These are phyloP conservation scores for Yamadazyma pseudoaaseri DNA, from an alignment of 1,139 yeast species.

Conservation along the genomic window DNA sequence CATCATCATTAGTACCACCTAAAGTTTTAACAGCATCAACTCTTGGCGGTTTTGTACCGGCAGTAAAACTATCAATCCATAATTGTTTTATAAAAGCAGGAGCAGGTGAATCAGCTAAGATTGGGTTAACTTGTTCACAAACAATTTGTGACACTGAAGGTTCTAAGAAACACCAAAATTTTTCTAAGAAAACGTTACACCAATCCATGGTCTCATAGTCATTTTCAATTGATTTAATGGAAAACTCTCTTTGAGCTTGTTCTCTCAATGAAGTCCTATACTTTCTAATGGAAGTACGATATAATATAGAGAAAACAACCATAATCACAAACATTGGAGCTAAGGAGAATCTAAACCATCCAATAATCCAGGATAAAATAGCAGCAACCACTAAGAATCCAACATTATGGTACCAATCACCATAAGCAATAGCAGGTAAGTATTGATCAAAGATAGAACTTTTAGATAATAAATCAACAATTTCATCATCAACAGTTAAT, in stretches of 20 bases:
- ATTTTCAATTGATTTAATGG: slow-evolving; percentile 74
- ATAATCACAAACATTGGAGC: slow-evolving; percentile 79
- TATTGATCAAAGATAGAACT: slow-evolving; percentile 71
- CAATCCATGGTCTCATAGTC: slow-evolving; percentile 95
- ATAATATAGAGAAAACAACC: slow-evolving; percentile 58
- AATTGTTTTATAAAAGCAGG: slow-evolving; percentile 81
- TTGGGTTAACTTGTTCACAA: slow-evolving; percentile 80
- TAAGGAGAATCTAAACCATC: slow-evolving; percentile 71
- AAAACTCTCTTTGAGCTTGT: slow-evolving; percentile 79
- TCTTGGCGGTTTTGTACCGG: slow-evolving; percentile 94
- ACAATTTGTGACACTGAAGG: slow-evolving; percentile 88
- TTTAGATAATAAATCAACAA: slow-evolving; percentile 61
- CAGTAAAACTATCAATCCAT: slow-evolving; percentile 85
- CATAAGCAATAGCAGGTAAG: slow-evolving; percentile 71
- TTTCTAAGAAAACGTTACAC: slow-evolving; percentile 83
- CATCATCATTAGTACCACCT: slow-evolving; percentile 82
- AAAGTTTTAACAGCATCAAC: slow-evolving; percentile 86
- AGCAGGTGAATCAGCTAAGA: slow-evolving; percentile 69
- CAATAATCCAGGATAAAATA: slow-evolving; percentile 72
- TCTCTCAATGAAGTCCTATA: slow-evolving; percentile 75
- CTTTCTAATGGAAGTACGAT: slow-evolving; percentile 80
- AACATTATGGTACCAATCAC: slow-evolving; percentile 94
- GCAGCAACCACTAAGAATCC: slow-evolving; percentile 67
- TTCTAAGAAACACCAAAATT: slow-evolving; percentile 88
- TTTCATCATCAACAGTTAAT: slow-evolving; percentile 67